Evolutionary conservation across 208 protist species (phyloP).

Genomic region (Wallacemonas sp.): DNA sequence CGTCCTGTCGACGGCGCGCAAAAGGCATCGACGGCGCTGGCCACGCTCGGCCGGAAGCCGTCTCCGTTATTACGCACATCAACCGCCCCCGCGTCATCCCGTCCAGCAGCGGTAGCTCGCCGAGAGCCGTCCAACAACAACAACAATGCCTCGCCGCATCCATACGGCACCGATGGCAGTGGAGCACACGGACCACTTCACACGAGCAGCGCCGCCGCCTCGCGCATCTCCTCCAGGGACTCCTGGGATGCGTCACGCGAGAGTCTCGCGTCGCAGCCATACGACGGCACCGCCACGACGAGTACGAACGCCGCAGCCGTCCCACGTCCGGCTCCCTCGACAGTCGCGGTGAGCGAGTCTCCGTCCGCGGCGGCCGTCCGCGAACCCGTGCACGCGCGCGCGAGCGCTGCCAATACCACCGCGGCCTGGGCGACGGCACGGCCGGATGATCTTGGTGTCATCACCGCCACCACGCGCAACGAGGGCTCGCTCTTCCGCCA

Average conservation of each 20-base stretch:
- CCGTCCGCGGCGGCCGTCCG: slow-evolving; percentile 19
- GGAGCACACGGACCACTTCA: too few species aligned
- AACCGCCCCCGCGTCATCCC: neutral
- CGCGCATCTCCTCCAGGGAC: neutral
- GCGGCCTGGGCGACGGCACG: neutral
- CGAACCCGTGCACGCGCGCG: too few species aligned
- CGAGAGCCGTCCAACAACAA: neutral
- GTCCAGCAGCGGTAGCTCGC: neutral
- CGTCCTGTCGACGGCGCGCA: too few species aligned
- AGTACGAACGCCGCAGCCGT: slow-evolving; percentile 17
- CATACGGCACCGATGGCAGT: neutral
- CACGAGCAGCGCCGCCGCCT: neutral
- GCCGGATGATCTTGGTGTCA: neutral
- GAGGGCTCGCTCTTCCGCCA: slow-evolving; percentile 38
- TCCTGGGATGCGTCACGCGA: slow-evolving; percentile 5
- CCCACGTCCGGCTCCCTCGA: slow-evolving; percentile 22
- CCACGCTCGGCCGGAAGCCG: neutral
- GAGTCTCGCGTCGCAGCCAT: neutral
- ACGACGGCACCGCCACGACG: slow-evolving; percentile 9
- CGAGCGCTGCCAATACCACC: slow-evolving; percentile 8
- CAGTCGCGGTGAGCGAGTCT: slow-evolving; percentile 21
- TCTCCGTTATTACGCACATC: neutral
- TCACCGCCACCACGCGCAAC: slow-evolving; percentile 11
- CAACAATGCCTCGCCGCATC: neutral
- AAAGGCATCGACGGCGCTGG: neutral